These are phyloP conservation scores for Myrica gale DNA, from an alignment of 306 rosid genomes.

Conservation along the genomic window DNA sequence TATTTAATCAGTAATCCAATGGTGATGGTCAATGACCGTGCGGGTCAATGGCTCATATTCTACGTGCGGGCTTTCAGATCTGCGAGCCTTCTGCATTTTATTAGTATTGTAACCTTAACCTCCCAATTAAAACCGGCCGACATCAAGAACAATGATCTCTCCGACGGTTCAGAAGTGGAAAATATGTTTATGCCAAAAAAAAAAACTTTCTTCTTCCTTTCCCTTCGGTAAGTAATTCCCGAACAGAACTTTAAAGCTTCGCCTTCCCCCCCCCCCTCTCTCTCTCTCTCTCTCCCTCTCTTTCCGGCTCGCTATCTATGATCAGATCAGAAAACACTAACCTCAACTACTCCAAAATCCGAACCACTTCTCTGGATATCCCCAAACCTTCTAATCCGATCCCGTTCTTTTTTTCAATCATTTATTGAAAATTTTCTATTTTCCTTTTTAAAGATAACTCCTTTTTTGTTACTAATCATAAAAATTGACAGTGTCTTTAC, in stretches of 20 bases:
- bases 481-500: constrained; percentile 7
- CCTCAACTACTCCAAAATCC: background rate
- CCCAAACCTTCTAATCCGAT: background rate
- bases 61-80: too few species aligned
- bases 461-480: background rate
- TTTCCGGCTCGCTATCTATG: background rate
- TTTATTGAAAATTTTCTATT: background rate
- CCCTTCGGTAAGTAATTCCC: constrained; percentile 24
- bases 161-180: background rate
- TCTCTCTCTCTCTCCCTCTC: background rate
- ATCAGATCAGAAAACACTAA: constrained; percentile 4
- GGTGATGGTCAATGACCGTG: too few species aligned
- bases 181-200: background rate
- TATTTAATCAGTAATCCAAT: too few species aligned
- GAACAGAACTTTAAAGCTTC: background rate
- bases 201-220: background rate
- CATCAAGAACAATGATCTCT: background rate
- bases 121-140: background rate
- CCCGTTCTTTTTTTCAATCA: background rate
- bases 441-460: background rate
- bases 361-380: background rate
- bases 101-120: background rate
- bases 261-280: background rate
- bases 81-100: too few species aligned
- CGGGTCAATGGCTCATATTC: too few species aligned